These are phyloP conservation scores for Crotalaria pallida DNA, from an alignment of 306 rosid genomes.

Conservation along the genomic window DNA sequence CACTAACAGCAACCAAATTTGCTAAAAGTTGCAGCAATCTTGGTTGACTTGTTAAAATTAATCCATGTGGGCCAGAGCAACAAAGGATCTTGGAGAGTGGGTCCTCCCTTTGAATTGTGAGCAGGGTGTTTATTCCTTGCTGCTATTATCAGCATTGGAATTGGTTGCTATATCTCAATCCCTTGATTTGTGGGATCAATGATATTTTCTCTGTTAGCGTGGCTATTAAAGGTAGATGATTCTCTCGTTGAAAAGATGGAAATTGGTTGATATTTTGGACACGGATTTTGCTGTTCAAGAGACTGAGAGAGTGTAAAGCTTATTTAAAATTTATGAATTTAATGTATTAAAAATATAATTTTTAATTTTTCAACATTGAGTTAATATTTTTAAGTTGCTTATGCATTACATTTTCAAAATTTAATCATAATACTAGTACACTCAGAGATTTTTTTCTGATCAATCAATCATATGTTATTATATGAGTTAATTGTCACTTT, in stretches of 20 bases:
- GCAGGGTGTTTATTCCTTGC: neutral
- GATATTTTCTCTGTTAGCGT: neutral
- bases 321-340: too few relatives aligned
- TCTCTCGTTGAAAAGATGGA: neutral
- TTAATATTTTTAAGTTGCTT: too few relatives aligned
- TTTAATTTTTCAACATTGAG: too few relatives aligned
- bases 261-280: neutral
- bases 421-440: too few relatives aligned
- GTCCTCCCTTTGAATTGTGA: neutral
- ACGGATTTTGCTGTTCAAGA: too few relatives aligned
- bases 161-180: neutral
- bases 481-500: too few relatives aligned
- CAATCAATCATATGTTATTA: too few relatives aligned
- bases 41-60: neutral
- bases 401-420: too few relatives aligned
- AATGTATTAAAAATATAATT: too few relatives aligned
- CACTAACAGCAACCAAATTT: neutral
- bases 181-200: neutral
- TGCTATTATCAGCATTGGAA: neutral
- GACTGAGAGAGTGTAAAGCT: too few relatives aligned
- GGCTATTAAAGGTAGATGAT: neutral
- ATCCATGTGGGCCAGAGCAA: constrained; percentile 1
- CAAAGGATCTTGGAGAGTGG: neutral
- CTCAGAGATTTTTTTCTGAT: too few relatives aligned
- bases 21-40: neutral